Conservation (phyloP, 192 early-diverging fungal species). For the Diversispora epigaea region DNA sequence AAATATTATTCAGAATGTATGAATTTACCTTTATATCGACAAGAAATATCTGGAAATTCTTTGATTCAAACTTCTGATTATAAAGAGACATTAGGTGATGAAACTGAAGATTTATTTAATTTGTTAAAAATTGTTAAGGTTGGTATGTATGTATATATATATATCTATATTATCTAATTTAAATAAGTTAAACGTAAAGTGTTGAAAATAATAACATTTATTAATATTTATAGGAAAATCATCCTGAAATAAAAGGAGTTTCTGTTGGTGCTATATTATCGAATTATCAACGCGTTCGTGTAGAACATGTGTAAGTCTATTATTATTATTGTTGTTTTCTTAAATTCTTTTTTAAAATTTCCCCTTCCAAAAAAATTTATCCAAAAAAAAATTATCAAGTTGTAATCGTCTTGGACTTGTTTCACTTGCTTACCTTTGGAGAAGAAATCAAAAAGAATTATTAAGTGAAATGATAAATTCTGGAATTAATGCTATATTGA, state of each 20-base stretch:
- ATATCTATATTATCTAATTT: background rate
- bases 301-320: conserved; percentile 82
- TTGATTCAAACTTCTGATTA: conserved; percentile 70
- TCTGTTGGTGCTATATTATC: conserved; percentile 95
- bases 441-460: conserved; percentile 78
- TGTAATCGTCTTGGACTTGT: conserved; percentile 83
- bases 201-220: background rate
- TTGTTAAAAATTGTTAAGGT: conserved; percentile 74
- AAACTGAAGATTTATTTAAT: conserved; percentile 89
- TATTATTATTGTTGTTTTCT: background rate
- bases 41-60: conserved; percentile 70
- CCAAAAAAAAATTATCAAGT: conserved; percentile 39
- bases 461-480: conserved; percentile 81
- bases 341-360: no score
- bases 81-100: conserved; percentile 67
- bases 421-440: conserved; percentile 88
- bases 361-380: no score
- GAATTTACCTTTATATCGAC: conserved; percentile 78
- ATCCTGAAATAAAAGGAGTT: conserved; percentile 83
- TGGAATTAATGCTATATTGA: conserved; percentile 79
- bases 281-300: conserved; percentile 94
- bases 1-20: conserved; percentile 81
- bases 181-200: background rate
- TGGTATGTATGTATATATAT: background rate
- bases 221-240: conserved; percentile 39